Evolutionary conservation across 2,329 filamentous ascomycete species (phyloP), one percentile per base, ranked within the genome.

Genomic region (Colletotrichum trifolii): DNA sequence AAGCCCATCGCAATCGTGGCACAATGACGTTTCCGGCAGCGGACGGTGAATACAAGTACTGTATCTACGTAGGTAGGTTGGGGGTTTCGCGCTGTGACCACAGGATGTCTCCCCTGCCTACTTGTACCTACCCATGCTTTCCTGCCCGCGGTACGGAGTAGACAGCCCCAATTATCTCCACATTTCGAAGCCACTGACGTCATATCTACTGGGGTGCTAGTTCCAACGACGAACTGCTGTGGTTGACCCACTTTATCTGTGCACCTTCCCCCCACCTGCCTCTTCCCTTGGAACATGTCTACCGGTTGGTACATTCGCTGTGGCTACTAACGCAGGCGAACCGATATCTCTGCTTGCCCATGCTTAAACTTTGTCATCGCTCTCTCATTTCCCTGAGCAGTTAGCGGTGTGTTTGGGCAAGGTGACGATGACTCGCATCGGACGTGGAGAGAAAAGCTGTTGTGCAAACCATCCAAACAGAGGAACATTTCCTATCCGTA

Each of bases 151-250:
- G 3, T 25, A 25, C 25, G 25, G 25, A 25, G 25, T 25, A 25
- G 25, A 25, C 25, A 25, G 25, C 25, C 4, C 25, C 25, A 25
- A 25, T 25, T 25, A 11, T 40, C 38, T 25, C 58, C 54, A 35
- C 9, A 40, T 8, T 3, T 33, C 25, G 43, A 33, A 60, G 60
- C 64, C 54, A 64, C 47, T 39, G 60, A 66, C 64, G 64, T 66
- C 64, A 66, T 40, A 17, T n/a, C 10, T 5, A 5, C 17, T 12
- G 54, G 64, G 54, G 54, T 64, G 35, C 34, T 49, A 63, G 60
- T 66, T 64, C 64, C 49, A 52, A 66, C 64, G 64, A 64, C 64
- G 58, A 63, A 66, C 63, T 47, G 54, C 47, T 13, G 48, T 25
- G 25, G 25, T 25, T 5, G 58, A 56, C 15, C 50, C 45, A 61